Percentiles rank a stretch among this genome's conserved stretches.
phyloP scores from a whole-genome alignment of 768 basidiomycete genomes.

The Zangia roseola region DNA sequence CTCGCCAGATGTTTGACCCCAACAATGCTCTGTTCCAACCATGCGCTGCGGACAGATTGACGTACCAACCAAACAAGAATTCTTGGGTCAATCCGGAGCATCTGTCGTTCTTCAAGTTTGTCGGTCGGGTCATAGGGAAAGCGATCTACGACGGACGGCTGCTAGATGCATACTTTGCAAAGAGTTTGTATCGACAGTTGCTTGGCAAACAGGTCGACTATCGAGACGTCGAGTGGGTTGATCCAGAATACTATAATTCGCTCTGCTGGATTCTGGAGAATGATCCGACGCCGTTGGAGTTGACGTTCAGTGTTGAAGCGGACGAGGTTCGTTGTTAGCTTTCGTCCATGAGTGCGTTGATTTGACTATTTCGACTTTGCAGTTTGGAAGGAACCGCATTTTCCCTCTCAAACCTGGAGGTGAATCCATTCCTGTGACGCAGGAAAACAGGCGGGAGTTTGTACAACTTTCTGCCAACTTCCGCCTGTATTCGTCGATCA shows the following conservation, averaged over 20 bases:
- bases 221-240: slow-evolving; percentile 95
- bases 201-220: slow-evolving; percentile 94
- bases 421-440: slow-evolving; percentile 81
- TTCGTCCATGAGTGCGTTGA: not conserved
- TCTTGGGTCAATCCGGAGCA: slow-evolving; percentile 96
- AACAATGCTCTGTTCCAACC: slow-evolving; percentile 98
- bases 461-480: slow-evolving; percentile 95
- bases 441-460: slow-evolving; percentile 96
- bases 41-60: slow-evolving; percentile 90
- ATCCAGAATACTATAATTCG: slow-evolving; percentile 98
- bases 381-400: slow-evolving; percentile 91
- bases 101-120: slow-evolving; percentile 97
- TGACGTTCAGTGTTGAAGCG: slow-evolving; percentile 94
- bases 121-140: slow-evolving; percentile 96
- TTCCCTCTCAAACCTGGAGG: slow-evolving; percentile 87
- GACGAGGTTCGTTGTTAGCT: slow-evolving; percentile 61
- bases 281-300: slow-evolving; percentile 80
- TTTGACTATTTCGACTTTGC: not conserved
- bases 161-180: slow-evolving; percentile 96
- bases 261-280: slow-evolving; percentile 98
- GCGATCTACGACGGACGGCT: slow-evolving; percentile 96
- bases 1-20: slow-evolving; percentile 98
- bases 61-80: slow-evolving; percentile 95
- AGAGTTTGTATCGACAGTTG: slow-evolving; percentile 93
- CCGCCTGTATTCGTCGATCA: slow-evolving; percentile 89